Evolutionary conservation across 495 filamentous ascomycete species (phyloP).

Genomic region (Umbilicaria muhlenbergii): DNA sequence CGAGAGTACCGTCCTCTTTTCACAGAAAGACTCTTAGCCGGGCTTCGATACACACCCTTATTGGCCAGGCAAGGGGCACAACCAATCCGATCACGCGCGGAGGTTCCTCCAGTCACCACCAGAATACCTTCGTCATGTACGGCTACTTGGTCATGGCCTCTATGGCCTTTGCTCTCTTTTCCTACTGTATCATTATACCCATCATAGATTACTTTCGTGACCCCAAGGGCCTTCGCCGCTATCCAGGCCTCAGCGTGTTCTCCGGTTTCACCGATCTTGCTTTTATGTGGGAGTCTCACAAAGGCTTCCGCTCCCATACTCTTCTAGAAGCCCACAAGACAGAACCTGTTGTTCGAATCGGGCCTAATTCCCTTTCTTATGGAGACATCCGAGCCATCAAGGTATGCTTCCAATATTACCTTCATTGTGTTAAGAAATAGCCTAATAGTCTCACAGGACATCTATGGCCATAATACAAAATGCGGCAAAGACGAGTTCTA

Average conservation of each 20-base stretch:
- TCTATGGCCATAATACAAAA: slow-evolving; percentile 37
- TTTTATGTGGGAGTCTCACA: slow-evolving; percentile 27
- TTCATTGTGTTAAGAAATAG: too few species aligned
- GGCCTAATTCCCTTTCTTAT: slow-evolving; percentile 36
- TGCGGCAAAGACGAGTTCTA: slow-evolving; percentile 35
- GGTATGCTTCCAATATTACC: not conserved
- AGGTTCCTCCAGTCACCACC: too few species aligned
- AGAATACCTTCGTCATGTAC: too few species aligned
- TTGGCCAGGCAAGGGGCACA: too few species aligned
- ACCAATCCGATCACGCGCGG: too few species aligned
- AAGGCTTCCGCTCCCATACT: slow-evolving; percentile 27
- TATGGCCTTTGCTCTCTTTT: slow-evolving; percentile 13
- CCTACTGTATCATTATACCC: slow-evolving; percentile 27
- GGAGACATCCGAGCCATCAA: slow-evolving; percentile 29
- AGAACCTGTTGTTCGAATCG: slow-evolving; percentile 32
- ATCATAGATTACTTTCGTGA: slow-evolving; percentile 29
- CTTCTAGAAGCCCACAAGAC: slow-evolving; percentile 27
- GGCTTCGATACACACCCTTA: too few species aligned
- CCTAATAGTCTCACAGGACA: slow-evolving; percentile 18
- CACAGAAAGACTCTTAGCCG: too few species aligned
- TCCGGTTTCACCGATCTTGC: slow-evolving; percentile 29
- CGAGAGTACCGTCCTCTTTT: too few species aligned
- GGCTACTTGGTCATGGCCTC: too few species aligned
- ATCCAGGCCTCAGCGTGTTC: slow-evolving; percentile 26
- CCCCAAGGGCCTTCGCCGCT: slow-evolving; percentile 34